A percentile compares a stretch with the other conserved stretches of the same genome.
phyloP scores from a whole-genome alignment of 441 rosid genomes.

The Rhodomyrtus psidioides region DNA sequence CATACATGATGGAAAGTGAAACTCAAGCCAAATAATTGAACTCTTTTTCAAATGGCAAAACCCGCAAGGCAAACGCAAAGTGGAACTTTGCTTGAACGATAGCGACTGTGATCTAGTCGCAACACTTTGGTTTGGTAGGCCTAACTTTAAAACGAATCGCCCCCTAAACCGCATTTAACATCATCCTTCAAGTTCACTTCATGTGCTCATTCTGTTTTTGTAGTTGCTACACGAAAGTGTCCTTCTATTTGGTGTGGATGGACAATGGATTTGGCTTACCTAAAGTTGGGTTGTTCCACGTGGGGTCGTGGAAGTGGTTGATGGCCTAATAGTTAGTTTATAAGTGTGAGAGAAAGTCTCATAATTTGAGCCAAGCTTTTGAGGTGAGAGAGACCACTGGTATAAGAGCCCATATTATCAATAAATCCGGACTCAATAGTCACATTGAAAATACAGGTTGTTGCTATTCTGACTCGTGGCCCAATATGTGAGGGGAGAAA shows the following conservation, averaged over 20 bases:
- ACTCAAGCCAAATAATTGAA: background rate
- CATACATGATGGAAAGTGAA: background rate
- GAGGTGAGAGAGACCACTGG: too few species aligned
- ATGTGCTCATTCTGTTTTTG: background rate
- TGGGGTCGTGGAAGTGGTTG: too few species aligned
- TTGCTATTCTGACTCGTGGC: too few species aligned
- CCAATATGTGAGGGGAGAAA: too few species aligned
- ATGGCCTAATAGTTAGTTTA: too few species aligned
- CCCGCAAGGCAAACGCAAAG: background rate
- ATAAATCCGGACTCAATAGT: too few species aligned
- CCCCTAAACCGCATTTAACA: background rate
- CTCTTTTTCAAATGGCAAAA: background rate
- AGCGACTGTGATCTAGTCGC: background rate
- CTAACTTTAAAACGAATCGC: background rate
- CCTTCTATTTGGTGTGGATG: background rate
- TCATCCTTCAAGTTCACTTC: background rate
- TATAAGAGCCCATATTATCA: too few species aligned
- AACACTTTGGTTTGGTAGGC: background rate
- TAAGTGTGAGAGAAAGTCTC: too few species aligned
- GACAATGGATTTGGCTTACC: background rate
- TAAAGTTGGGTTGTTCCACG: too few species aligned
- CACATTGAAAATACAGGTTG: too few species aligned
- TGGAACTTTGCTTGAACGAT: background rate
- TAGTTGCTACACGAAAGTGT: background rate
- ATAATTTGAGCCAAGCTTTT: too few species aligned